These are phyloP conservation scores for Zymoseptoria crescenta DNA, from an alignment of 2,329 filamentous ascomycete genomes.

Conservation along the genomic window DNA sequence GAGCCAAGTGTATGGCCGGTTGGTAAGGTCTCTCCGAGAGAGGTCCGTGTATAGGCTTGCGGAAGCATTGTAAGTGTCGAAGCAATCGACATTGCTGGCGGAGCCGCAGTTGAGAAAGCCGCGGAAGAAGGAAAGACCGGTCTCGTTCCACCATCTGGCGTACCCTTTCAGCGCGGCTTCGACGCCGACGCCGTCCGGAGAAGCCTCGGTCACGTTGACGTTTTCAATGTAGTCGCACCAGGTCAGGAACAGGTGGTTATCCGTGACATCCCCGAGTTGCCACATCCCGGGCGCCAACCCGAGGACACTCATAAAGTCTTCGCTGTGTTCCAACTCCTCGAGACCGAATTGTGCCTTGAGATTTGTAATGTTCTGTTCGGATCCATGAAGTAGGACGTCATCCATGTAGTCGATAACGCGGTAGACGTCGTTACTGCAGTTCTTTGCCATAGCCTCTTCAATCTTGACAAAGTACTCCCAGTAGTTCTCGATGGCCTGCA, in stretches of 20 bases:
- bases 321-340: slow-evolving; percentile 42
- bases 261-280: slow-evolving; percentile 44
- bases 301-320: slow-evolving; percentile 48
- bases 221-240: slow-evolving; percentile 39
- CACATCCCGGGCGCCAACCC: slow-evolving; percentile 51
- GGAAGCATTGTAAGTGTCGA: slow-evolving; percentile 45
- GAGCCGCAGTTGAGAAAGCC: slow-evolving; percentile 45
- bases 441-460: slow-evolving; percentile 51
- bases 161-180: slow-evolving; percentile 48
- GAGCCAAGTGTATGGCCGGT: slow-evolving; percentile 54
- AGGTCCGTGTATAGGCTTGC: slow-evolving; percentile 46
- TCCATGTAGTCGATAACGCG: slow-evolving; percentile 48
- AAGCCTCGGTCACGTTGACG: slow-evolving; percentile 12
- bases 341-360: slow-evolving; percentile 49
- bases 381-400: slow-evolving; percentile 24
- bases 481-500: slow-evolving; percentile 49
- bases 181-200: slow-evolving; percentile 45
- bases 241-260: slow-evolving; percentile 37
- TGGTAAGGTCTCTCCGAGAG: slow-evolving; percentile 37
- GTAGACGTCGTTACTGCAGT: slow-evolving; percentile 48
- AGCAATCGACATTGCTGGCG: slow-evolving; percentile 42
- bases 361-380: slow-evolving; percentile 26
- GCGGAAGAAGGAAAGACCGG: slow-evolving; percentile 40
- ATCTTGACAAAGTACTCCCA: slow-evolving; percentile 53
- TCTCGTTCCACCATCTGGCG: slow-evolving; percentile 44